Conservation (phyloP, 345 rosid species). For the Dipteronia dyeriana region DNA sequence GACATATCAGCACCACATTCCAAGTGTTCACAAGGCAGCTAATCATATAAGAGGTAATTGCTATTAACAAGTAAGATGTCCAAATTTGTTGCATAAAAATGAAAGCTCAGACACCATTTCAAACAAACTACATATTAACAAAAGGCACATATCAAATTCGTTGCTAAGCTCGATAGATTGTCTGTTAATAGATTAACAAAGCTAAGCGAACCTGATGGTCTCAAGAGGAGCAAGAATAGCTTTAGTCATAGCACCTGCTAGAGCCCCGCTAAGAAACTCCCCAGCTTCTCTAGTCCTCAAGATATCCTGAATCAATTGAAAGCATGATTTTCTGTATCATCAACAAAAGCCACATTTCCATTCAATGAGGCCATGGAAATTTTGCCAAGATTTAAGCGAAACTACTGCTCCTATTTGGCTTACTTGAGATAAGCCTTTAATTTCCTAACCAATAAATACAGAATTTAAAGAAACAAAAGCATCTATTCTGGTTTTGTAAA, state of each 20-base stretch:
- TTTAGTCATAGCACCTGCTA: constrained; percentile 99
- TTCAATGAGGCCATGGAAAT: background rate
- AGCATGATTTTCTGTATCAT: constrained; percentile 20
- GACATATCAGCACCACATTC: constrained; percentile 6
- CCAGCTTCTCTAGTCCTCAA: constrained; percentile 74
- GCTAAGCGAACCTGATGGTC: constrained; percentile 72
- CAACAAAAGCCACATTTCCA: constrained; percentile 8
- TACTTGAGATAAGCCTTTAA: background rate
- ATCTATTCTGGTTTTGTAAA: background rate
- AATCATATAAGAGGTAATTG: background rate
- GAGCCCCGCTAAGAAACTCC: constrained; percentile 96
- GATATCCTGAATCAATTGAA: constrained; percentile 54
- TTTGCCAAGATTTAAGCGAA: background rate
- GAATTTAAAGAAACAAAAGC: background rate
- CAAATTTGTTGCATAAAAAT: background rate
- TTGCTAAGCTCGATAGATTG: no score
- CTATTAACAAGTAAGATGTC: background rate
- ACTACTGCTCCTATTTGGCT: background rate
- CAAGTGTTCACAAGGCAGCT: background rate
- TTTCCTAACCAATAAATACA: background rate
- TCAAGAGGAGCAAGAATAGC: constrained; percentile 98
- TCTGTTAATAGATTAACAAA: background rate
- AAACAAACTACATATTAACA: background rate
- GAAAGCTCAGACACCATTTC: background rate
- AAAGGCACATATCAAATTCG: background rate